These are phyloP conservation scores for Ceratocystis papillata DNA, from an alignment of 2,329 filamentous ascomycete genomes.

Conservation along the genomic window DNA sequence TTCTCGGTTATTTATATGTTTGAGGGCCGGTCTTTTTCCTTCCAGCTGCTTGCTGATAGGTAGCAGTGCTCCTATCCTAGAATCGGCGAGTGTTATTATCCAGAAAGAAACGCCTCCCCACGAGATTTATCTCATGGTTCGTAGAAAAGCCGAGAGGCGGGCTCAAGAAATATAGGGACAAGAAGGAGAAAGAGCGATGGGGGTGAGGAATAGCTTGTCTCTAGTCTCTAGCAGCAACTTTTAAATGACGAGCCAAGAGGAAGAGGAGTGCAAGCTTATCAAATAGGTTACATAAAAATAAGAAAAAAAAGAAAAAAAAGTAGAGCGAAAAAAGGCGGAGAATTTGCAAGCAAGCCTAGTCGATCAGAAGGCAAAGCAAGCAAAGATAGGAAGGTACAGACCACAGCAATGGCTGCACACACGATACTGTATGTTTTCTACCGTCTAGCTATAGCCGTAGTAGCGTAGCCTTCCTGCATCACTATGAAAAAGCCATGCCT, in stretches of 20 bases:
- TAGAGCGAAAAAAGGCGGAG: slow-evolving; percentile 2
- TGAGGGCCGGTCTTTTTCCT: not conserved
- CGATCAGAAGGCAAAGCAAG: not conserved
- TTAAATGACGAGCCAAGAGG: not conserved
- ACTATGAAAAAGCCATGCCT: no score
- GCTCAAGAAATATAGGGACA: not conserved
- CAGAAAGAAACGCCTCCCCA: not conserved
- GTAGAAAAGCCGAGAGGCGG: not conserved
- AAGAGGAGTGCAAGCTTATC: no score
- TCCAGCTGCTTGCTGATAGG: not conserved
- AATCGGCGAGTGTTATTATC: not conserved
- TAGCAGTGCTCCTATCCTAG: not conserved
- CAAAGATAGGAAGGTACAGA: not conserved
- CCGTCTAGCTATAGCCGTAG: no score
- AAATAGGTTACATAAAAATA: not conserved
- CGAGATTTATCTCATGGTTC: slow-evolving; percentile 3
- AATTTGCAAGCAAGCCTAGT: not conserved
- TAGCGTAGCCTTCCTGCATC: no score
- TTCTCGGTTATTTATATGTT: not conserved
- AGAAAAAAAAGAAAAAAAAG: not conserved
- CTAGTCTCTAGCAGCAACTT: not conserved
- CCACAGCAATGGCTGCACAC: not conserved
- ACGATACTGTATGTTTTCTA: no score
- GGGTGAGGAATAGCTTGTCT: not conserved
- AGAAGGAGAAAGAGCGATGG: not conserved